A percentile compares a stretch with the other conserved stretches of the same genome.
Conservation (phyloP, 768 basidiomycete species). For the Pulveroboletus sp. region DNA sequence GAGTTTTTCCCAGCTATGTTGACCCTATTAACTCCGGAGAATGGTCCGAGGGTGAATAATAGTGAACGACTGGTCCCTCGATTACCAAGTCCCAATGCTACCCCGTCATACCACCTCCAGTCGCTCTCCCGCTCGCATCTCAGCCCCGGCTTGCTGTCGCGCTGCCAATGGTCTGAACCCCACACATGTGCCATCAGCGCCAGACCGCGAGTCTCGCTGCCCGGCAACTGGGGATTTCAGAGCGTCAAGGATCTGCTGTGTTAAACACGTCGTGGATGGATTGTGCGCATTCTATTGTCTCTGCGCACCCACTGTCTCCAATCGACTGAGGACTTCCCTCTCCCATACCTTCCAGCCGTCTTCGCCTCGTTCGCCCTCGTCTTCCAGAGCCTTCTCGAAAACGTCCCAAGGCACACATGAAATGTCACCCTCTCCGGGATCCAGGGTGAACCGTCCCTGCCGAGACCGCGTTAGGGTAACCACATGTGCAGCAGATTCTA, state of each 20-base stretch:
- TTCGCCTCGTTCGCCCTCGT: constrained; percentile 51
- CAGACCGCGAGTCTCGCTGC: too few relatives aligned
- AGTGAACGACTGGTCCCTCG: too few relatives aligned
- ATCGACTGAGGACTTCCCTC: constrained; percentile 60
- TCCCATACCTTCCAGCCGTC: constrained; percentile 83
- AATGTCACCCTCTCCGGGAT: constrained; percentile 46
- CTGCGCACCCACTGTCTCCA: constrained; percentile 49
- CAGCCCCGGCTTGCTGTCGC: too few relatives aligned
- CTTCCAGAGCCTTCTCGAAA: constrained; percentile 55
- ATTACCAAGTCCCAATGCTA: too few relatives aligned
- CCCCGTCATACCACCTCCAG: too few relatives aligned
- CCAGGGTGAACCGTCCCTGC: constrained; percentile 75
- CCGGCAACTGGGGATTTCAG: too few relatives aligned
- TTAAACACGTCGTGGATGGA: background rate
- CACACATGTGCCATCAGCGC: too few relatives aligned
- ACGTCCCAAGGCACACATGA: constrained; percentile 72
- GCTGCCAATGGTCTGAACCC: too few relatives aligned
- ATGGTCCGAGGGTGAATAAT: constrained; percentile 5
- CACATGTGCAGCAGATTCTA: constrained; percentile 90
- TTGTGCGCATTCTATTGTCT: constrained; percentile 8
- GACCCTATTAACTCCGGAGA: background rate
- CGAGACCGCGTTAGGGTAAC: constrained; percentile 85
- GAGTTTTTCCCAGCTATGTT: background rate
- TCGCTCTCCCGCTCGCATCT: too few relatives aligned
- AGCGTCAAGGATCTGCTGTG: too few relatives aligned